Percentiles rank a stretch among this genome's conserved stretches.
Conservation (phyloP, 2,329 filamentous ascomycete genomes). For the Sphaerulina populicola region DNA sequence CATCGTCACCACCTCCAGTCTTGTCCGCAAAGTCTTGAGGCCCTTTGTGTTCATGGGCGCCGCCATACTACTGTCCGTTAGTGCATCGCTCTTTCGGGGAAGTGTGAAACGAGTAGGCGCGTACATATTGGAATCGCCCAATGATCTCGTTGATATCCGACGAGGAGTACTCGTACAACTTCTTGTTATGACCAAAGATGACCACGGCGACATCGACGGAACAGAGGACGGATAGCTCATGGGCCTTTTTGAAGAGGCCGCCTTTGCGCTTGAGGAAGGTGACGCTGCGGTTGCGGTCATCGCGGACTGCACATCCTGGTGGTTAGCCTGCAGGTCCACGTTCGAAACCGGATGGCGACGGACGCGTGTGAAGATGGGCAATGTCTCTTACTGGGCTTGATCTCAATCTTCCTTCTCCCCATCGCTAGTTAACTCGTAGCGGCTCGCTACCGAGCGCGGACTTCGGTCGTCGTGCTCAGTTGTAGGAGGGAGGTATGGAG, state of each 20-base stretch:
- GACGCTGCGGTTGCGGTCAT: conserved; percentile 24
- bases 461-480: background rate
- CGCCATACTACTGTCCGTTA: conserved; percentile 61
- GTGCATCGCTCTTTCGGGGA: conserved; percentile 9
- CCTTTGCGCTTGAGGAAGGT: conserved; percentile 98
- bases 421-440: conserved; percentile 43
- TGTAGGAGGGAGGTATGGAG: background rate
- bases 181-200: conserved; percentile 98
- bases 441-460: conserved; percentile 7
- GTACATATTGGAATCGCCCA: conserved; percentile 79
- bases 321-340: background rate
- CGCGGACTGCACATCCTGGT: conserved; percentile 16
- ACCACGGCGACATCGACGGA: conserved; percentile 98
- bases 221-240: conserved; percentile 94
- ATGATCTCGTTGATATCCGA: conserved; percentile 87
- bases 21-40: conserved; percentile 84
- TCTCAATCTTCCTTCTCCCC: conserved; percentile 99
- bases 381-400: conserved; percentile 54
- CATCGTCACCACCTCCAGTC: conserved; percentile 63
- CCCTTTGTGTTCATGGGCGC: conserved; percentile 91
- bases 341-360: background rate
- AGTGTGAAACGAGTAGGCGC: conserved; percentile 29
- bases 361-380: background rate
- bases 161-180: conserved; percentile 96
- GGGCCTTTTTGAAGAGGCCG: conserved; percentile 97